Conservation (phyloP, 1,284 basidiomycete genomes). For the Mycosarcoma mackinlayi region DNA sequence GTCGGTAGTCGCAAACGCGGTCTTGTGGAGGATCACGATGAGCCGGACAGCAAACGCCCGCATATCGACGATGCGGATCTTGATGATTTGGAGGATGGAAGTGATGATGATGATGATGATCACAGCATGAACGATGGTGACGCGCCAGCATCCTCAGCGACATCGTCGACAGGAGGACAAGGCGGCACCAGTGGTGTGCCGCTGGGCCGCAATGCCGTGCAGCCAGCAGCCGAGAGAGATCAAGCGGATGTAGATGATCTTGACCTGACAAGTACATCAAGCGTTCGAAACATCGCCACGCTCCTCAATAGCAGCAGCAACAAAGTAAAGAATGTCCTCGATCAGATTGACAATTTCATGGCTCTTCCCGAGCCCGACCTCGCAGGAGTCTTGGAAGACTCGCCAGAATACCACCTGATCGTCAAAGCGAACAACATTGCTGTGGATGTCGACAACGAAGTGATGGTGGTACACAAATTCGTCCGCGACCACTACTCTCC, state of each 20-base stretch:
- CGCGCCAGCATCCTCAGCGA: conserved; percentile 15
- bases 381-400: conserved; percentile 81
- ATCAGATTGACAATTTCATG: conserved; percentile 82
- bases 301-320: conserved; percentile 81
- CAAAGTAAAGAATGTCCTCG: conserved; percentile 85
- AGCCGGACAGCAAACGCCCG: conserved; percentile 60
- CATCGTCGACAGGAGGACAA: conserved; percentile 6
- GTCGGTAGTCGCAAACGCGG: conserved; percentile 70
- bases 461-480: conserved; percentile 97
- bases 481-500: conserved; percentile 97
- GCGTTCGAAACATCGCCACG: conserved; percentile 86
- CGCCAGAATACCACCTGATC: conserved; percentile 95
- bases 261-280: conserved; percentile 85
- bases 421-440: conserved; percentile 97
- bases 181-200: conserved; percentile 6
- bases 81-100: conserved; percentile 49
- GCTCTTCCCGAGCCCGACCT: conserved; percentile 80
- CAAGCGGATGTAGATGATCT: conserved; percentile 90
- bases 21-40: conserved; percentile 70
- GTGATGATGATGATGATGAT: conserved; percentile 38
- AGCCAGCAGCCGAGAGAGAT: conserved; percentile 92
- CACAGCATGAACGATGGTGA: conserved; percentile 15
- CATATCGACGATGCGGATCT: conserved; percentile 59
- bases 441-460: conserved; percentile 98
- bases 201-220: conserved; percentile 85